A percentile compares a stretch with the other conserved stretches of the same genome.
These are phyloP conservation scores for Phaeosphaeriaceae sp. DNA, from an alignment of 2,329 filamentous ascomycete species.

Conservation along the genomic window DNA sequence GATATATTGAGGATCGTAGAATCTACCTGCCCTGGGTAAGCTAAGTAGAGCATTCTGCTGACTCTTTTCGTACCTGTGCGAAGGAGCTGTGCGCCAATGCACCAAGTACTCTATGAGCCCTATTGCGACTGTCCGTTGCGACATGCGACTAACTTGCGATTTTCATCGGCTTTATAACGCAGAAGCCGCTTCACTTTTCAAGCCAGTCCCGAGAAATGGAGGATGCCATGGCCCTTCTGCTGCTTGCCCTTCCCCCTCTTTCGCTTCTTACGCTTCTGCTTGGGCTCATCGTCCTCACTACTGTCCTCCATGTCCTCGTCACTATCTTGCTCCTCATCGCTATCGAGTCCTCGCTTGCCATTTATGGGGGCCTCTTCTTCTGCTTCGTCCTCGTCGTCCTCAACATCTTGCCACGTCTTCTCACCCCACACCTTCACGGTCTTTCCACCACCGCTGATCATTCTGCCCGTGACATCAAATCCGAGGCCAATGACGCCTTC, in stretches of 20 bases:
- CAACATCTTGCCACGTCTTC: slow-evolving; percentile 60
- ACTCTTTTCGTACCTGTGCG: too few species aligned
- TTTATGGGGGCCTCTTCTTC: slow-evolving; percentile 46
- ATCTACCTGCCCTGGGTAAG: too few species aligned
- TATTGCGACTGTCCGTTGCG: too few species aligned
- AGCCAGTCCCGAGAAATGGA: slow-evolving; percentile 45
- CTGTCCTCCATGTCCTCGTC: slow-evolving; percentile 50
- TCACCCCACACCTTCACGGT: slow-evolving; percentile 91
- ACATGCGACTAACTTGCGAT: too few species aligned
- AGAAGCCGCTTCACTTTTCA: too few species aligned
- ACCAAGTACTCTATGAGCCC: too few species aligned
- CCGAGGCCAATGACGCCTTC: slow-evolving; percentile 82
- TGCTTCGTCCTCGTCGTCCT: slow-evolving; percentile 57
- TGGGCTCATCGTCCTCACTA: slow-evolving; percentile 54
- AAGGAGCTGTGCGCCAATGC: too few species aligned
- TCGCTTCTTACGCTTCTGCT: slow-evolving; percentile 52
- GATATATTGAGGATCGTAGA: too few species aligned
- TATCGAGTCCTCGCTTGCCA: slow-evolving; percentile 37
- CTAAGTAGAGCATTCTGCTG: too few species aligned
- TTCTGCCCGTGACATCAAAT: slow-evolving; percentile 83
- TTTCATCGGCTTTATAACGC: too few species aligned
- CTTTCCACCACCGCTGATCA: slow-evolving; percentile 88
- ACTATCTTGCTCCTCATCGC: slow-evolving; percentile 56
- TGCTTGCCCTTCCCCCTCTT: slow-evolving; percentile 48
- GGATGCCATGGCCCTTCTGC: slow-evolving; percentile 40